phyloP scores from a whole-genome alignment of 2,329 filamentous ascomycete species.

The Penicillium brasilianum region DNA sequence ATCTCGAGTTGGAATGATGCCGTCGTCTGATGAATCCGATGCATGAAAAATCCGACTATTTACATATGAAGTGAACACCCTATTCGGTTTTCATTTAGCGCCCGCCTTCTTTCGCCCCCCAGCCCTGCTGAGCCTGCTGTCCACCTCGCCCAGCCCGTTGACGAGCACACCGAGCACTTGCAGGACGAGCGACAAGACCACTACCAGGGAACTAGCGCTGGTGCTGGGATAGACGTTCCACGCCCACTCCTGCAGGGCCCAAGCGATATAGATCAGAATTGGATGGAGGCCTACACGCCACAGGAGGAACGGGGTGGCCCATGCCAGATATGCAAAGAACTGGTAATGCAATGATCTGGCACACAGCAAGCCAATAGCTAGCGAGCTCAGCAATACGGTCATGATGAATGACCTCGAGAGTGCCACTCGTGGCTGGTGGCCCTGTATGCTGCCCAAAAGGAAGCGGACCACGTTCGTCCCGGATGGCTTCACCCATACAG shows the following conservation, averaged over 20 bases:
- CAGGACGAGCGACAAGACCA: constrained; percentile 71
- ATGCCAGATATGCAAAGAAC: constrained; percentile 90
- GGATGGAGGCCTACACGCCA: constrained; percentile 77
- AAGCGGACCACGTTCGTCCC: constrained; percentile 64
- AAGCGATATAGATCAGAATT: constrained; percentile 69
- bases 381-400: constrained; percentile 76
- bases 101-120: constrained; percentile 27
- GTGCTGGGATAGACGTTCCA: constrained; percentile 96
- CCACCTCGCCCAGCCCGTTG: constrained; percentile 38
- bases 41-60: constrained; percentile 51
- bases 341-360: constrained; percentile 92
- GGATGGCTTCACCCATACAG: constrained; percentile 74
- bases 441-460: constrained; percentile 55
- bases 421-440: constrained; percentile 60
- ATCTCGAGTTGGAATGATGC: constrained; percentile 82
- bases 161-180: constrained; percentile 68
- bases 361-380: constrained; percentile 80
- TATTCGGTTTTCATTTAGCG: constrained; percentile 25
- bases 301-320: constrained; percentile 84
- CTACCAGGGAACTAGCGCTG: constrained; percentile 64
- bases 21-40: constrained; percentile 78
- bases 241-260: constrained; percentile 83
- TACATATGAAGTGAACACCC: constrained; percentile 3
- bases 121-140: constrained; percentile 25
- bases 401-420: constrained; percentile 75